Conservation (phyloP, 148 eudicot genomes). For the Tetragonia tetragonoides region DNA sequence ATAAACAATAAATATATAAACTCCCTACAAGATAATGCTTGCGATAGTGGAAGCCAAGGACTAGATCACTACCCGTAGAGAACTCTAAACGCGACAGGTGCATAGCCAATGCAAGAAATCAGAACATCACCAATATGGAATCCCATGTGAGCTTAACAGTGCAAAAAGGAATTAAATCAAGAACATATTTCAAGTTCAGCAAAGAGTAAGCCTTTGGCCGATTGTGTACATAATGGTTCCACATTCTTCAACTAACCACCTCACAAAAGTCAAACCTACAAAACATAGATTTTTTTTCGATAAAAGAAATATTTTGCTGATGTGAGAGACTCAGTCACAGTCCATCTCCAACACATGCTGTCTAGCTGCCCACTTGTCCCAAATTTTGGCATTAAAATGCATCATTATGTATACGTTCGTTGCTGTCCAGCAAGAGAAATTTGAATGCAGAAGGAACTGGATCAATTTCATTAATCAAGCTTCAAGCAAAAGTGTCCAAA, state of each 20-base stretch:
- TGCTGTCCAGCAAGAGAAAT: no score
- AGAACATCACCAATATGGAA: not conserved
- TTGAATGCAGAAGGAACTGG: no score
- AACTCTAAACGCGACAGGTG: not conserved
- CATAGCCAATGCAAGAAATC: not conserved
- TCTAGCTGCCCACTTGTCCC: not conserved
- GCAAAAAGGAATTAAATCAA: not conserved
- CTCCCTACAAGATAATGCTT: not conserved
- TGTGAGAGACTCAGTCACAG: not conserved
- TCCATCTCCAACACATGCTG: not conserved
- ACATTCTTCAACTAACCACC: not conserved
- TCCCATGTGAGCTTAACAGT: not conserved
- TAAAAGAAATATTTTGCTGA: not conserved
- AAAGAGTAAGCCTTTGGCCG: not conserved
- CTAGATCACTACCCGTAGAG: not conserved
- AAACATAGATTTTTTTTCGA: not conserved
- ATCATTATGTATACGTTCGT: no score
- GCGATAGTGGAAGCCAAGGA: not conserved
- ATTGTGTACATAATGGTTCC: not conserved
- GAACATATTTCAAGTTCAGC: not conserved
- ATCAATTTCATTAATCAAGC: not conserved
- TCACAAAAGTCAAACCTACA: not conserved
- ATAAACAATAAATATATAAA: conserved; percentile 2
- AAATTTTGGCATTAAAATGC: not conserved
- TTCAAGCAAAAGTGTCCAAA: not conserved